Evolutionary conservation across 164 flowering plant genomes (phyloP).

Genomic region (Buxus sempervirens): DNA sequence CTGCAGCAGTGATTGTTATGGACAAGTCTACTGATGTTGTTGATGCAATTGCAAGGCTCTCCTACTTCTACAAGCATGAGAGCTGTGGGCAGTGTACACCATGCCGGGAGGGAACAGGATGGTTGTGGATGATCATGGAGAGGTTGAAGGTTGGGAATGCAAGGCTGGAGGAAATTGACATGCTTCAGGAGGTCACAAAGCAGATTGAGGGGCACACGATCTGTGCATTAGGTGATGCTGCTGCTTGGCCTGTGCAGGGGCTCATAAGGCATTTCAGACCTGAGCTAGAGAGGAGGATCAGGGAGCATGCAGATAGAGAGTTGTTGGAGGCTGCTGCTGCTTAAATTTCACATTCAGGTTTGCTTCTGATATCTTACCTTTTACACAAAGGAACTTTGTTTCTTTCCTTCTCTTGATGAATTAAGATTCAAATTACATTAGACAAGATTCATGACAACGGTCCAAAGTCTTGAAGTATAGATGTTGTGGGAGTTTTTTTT

Average conservation of each 20-base stretch:
- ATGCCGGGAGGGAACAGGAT: conserved; percentile 96
- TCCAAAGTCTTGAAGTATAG: too few species aligned
- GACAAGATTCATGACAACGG: too few species aligned
- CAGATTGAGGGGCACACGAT: conserved; percentile 99
- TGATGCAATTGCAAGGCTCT: conserved; percentile 93
- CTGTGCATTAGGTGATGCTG: conserved; percentile 97
- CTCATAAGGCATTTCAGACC: conserved; percentile 93
- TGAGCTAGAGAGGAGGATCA: conserved; percentile 93
- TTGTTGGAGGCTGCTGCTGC: conserved; percentile 68
- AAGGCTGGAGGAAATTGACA: conserved; percentile 90
- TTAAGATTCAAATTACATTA: too few species aligned
- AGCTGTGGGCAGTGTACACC: conserved; percentile 99
- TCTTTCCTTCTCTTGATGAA: too few species aligned
- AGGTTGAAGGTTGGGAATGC: conserved; percentile 95
- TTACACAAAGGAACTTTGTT: neutral
- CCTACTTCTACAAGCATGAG: conserved; percentile 97
- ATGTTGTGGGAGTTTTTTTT: too few species aligned
- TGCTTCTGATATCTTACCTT: conserved; percentile 10
- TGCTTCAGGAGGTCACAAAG: conserved; percentile 97
- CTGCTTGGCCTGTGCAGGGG: conserved; percentile 99
- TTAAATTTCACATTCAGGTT: conserved; percentile 33
- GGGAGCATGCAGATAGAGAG: conserved; percentile 82
- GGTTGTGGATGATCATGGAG: conserved; percentile 99
- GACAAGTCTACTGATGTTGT: conserved; percentile 97
- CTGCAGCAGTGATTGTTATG: conserved; percentile 98